Evolutionary conservation across 1,284 basidiomycete genomes (phyloP).

Genomic region (Macrocybe sp.): DNA sequence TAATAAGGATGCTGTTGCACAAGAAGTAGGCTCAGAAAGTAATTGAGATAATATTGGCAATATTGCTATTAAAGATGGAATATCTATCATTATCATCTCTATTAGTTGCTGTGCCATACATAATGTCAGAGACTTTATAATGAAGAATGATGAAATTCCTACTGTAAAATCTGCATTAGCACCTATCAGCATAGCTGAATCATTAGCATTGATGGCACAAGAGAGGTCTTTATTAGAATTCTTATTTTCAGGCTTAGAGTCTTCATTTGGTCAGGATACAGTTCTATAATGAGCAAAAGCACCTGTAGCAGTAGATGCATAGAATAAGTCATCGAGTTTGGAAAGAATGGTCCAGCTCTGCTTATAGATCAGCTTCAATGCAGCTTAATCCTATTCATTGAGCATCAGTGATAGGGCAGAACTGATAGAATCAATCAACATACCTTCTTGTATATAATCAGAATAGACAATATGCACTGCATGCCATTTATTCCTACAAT

Average conservation of each 20-base stretch:
- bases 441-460: no score
- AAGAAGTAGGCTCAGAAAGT: not conserved
- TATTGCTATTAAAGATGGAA: not conserved
- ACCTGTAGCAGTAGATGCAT: not conserved
- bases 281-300: not conserved
- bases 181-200: not conserved
- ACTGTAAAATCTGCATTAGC: not conserved
- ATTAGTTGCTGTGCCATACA: not conserved
- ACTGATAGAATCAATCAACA: no score
- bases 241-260: not conserved
- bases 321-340: no score
- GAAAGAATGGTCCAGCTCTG: no score
- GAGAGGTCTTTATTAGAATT: not conserved
- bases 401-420: no score
- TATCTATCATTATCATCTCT: not conserved
- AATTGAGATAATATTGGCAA: not conserved
- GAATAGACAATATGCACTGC: no score
- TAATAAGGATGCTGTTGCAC: not conserved
- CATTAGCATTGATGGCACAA: no score
- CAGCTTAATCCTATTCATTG: no score
- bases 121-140: not conserved
- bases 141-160: no score
- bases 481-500: no score
- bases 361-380: no score
- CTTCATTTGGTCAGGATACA: not conserved